These are phyloP conservation scores for Aspergillus pseudotamarii DNA, from an alignment of 2,329 filamentous ascomycete species.

Conservation along the genomic window DNA sequence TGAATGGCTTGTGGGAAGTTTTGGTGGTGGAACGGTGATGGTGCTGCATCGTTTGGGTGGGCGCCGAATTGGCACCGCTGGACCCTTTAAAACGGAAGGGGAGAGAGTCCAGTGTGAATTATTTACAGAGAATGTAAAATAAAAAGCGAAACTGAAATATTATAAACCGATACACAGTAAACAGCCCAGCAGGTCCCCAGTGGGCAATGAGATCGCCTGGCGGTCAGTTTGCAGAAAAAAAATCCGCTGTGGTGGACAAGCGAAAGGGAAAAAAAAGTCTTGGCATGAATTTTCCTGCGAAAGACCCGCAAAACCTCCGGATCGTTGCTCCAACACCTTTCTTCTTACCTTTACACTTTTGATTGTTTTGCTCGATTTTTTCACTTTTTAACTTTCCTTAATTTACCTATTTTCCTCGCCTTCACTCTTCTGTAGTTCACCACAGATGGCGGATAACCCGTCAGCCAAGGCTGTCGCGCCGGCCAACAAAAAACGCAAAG, in stretches of 20 bases:
- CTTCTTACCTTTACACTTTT: background rate
- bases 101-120: slow-evolving; percentile 54
- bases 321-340: background rate
- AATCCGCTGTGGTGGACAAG: slow-evolving; percentile 35
- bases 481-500: slow-evolving; percentile 39
- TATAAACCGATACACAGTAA: slow-evolving; percentile 8
- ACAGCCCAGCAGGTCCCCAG: slow-evolving; percentile 5
- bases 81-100: slow-evolving; percentile 84
- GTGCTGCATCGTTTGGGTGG: slow-evolving; percentile 65
- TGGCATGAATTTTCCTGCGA: slow-evolving; percentile 41
- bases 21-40: slow-evolving; percentile 95
- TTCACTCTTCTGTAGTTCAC: slow-evolving; percentile 10
- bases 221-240: slow-evolving; percentile 5
- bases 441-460: slow-evolving; percentile 33
- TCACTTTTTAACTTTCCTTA: background rate
- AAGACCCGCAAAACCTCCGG: slow-evolving; percentile 15
- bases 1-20: slow-evolving; percentile 83
- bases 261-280: slow-evolving; percentile 34
- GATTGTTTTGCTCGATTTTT: background rate
- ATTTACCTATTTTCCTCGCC: background rate
- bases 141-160: slow-evolving; percentile 11
- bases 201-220: background rate
- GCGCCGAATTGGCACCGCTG: slow-evolving; percentile 69
- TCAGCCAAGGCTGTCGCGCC: slow-evolving; percentile 31
- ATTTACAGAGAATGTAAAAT: slow-evolving; percentile 19